phyloP scores from a whole-genome alignment of 768 basidiomycete genomes.

The Boletus rufocinnamomeus region DNA sequence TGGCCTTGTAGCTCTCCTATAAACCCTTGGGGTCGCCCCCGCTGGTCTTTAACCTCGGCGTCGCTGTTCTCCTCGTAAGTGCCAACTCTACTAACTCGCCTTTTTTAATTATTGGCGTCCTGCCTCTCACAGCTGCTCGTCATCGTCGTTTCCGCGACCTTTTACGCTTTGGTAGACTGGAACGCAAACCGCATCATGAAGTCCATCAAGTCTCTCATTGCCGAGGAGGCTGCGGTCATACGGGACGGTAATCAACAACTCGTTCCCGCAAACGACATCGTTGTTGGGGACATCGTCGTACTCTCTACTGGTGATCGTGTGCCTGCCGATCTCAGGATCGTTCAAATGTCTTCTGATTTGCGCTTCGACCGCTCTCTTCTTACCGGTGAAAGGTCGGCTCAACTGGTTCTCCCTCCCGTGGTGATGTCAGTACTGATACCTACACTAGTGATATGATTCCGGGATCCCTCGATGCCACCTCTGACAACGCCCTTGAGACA shows the following conservation, averaged over 20 bases:
- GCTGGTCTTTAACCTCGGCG: constrained; percentile 47
- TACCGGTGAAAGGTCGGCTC: constrained; percentile 47
- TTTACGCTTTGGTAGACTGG: constrained; percentile 55
- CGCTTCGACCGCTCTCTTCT: constrained; percentile 55
- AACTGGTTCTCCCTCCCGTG: neutral
- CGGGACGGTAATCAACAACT: constrained; percentile 51
- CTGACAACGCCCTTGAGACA: constrained; percentile 51
- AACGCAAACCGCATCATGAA: constrained; percentile 53
- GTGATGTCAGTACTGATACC: neutral
- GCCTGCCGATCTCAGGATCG: constrained; percentile 59
- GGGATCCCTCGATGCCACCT: constrained; percentile 46
- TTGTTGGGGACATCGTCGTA: constrained; percentile 57
- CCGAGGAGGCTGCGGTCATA: constrained; percentile 57
- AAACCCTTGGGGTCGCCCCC: constrained; percentile 51
- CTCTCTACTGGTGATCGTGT: constrained; percentile 58
- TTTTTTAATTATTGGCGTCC: constrained; percentile 1
- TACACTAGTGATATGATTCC: constrained; percentile 43
- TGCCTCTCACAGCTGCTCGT: constrained; percentile 39
- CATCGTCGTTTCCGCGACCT: constrained; percentile 43
- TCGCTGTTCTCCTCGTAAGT: constrained; percentile 51
- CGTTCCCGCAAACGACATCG: constrained; percentile 53
- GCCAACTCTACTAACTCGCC: constrained; percentile 15
- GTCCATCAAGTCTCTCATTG: constrained; percentile 59
- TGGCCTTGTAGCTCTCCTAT: constrained; percentile 48
- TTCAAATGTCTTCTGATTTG: constrained; percentile 52